A percentile compares a stretch with the other conserved stretches of the same genome.
Conservation (phyloP, 1,284 basidiomycete genomes). For the Pseudozyma tsukubaensis region DNA sequence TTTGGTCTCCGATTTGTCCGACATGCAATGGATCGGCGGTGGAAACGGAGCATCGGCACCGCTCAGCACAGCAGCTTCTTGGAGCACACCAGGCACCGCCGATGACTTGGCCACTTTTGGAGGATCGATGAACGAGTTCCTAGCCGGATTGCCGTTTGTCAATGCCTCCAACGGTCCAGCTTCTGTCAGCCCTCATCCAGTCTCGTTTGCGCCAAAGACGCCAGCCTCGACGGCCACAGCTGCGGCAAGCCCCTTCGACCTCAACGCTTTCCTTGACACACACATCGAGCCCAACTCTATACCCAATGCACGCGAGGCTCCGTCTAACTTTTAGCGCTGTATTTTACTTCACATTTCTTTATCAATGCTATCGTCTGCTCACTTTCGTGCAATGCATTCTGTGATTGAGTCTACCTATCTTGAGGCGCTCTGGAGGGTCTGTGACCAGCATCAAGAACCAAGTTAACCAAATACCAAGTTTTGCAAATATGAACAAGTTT, state of each 20-base stretch:
- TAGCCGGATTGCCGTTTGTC: slow-evolving; percentile 31
- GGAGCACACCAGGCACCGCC: slow-evolving; percentile 31
- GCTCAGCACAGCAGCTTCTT: slow-evolving; percentile 11
- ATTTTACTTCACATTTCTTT: too few relatives aligned
- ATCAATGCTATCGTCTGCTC: too few relatives aligned
- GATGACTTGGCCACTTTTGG: slow-evolving; percentile 24
- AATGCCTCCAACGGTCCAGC: slow-evolving; percentile 10
- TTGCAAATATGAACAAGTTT: too few relatives aligned
- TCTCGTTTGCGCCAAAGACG: slow-evolving; percentile 19
- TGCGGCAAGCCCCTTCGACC: slow-evolving; percentile 29
- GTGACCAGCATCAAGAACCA: too few relatives aligned
- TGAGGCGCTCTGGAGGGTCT: too few relatives aligned
- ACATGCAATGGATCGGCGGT: slow-evolving; percentile 25
- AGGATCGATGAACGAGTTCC: slow-evolving; percentile 28
- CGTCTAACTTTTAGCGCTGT: slow-evolving; percentile 15
- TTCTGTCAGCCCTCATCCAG: slow-evolving; percentile 20
- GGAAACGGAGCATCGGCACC: background rate
- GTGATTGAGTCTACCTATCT: too few relatives aligned
- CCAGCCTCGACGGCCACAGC: slow-evolving; percentile 17
- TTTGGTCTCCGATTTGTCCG: slow-evolving; percentile 15
- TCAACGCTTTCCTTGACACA: slow-evolving; percentile 43
- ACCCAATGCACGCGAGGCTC: slow-evolving; percentile 9
- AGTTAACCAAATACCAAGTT: too few relatives aligned
- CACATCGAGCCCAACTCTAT: slow-evolving; percentile 18
- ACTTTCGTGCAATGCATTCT: too few relatives aligned